Percentiles rank a stretch among this genome's conserved stretches.
These are phyloP conservation scores for Fraxinus paxiana DNA, from an alignment of 305 asterid species.

Conservation along the genomic window DNA sequence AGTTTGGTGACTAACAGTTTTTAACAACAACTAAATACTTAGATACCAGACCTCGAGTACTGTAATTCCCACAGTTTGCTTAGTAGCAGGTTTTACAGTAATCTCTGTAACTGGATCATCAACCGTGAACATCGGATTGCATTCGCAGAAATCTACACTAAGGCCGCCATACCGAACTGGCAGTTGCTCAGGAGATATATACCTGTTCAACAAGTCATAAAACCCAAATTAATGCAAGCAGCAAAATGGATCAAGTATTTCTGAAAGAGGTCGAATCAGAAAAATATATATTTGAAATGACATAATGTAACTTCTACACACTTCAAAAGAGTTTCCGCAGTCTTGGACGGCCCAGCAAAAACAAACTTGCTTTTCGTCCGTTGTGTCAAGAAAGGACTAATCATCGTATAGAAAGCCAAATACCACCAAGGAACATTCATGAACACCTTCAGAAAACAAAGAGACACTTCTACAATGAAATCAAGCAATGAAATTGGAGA, in stretches of 20 bases:
- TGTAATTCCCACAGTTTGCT: slow-evolving; percentile 82
- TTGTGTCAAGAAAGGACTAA: slow-evolving; percentile 79
- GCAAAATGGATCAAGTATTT: neutral
- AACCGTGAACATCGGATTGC: slow-evolving; percentile 71
- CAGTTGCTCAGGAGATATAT: slow-evolving; percentile 69
- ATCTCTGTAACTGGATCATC: slow-evolving; percentile 76
- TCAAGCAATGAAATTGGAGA: neutral
- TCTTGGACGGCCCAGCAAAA: slow-evolving; percentile 64
- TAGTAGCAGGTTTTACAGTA: slow-evolving; percentile 70
- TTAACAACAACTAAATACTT: neutral
- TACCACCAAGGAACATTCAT: slow-evolving; percentile 98
- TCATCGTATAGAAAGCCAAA: slow-evolving; percentile 80
- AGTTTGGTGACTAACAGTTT: neutral
- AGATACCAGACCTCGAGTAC: slow-evolving; percentile 64
- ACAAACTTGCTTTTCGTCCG: slow-evolving; percentile 88
- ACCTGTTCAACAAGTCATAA: slow-evolving; percentile 37
- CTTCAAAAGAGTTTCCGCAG: slow-evolving; percentile 84
- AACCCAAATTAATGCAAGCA: neutral
- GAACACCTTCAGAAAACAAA: slow-evolving; percentile 49
- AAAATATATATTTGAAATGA: neutral
- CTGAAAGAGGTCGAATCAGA: neutral
- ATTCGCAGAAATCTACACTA: slow-evolving; percentile 70
- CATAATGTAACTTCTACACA: slow-evolving; percentile 30
- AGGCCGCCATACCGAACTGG: slow-evolving; percentile 90
- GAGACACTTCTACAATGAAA: neutral